Evolutionary conservation across 768 basidiomycete species (phyloP).

Genomic region (Russula abietina): DNA sequence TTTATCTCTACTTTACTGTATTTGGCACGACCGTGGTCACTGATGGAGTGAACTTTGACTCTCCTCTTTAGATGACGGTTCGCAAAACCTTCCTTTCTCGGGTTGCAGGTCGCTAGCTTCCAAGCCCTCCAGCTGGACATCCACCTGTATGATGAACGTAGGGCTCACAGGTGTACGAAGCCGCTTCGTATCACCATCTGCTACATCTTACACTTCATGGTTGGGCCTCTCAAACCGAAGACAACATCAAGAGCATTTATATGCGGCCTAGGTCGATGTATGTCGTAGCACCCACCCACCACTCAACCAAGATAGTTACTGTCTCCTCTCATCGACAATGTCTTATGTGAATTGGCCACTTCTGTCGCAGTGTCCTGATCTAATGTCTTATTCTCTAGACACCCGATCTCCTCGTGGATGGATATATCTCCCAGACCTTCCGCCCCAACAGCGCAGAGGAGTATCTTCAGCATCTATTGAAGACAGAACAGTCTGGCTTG

Average conservation of each 20-base stretch:
- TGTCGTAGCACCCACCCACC: neutral
- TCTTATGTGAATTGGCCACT: neutral
- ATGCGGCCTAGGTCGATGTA: neutral
- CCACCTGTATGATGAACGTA: neutral
- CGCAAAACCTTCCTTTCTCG: neutral
- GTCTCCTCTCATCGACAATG: neutral
- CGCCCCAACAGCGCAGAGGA: neutral
- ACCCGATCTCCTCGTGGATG: constrained; percentile 10
- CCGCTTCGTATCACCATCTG: neutral
- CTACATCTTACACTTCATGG: neutral
- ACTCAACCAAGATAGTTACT: neutral
- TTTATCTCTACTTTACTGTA: too few relatives aligned
- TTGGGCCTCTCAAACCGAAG: neutral
- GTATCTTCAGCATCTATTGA: constrained; percentile 14
- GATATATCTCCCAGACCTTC: constrained; percentile 15
- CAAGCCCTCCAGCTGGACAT: constrained; percentile 11
- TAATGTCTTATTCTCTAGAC: neutral
- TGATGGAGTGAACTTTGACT: neutral
- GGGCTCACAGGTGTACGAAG: neutral
- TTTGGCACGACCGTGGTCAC: neutral
- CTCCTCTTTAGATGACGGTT: neutral
- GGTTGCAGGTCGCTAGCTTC: neutral
- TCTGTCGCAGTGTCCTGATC: neutral
- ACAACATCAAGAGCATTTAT: constrained; percentile 4
- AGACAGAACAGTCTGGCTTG: neutral